Evolutionary conservation across 2,329 filamentous ascomycete species (phyloP), one percentile per base, ranked within the genome.

Genomic region (Penicillium sp.): DNA sequence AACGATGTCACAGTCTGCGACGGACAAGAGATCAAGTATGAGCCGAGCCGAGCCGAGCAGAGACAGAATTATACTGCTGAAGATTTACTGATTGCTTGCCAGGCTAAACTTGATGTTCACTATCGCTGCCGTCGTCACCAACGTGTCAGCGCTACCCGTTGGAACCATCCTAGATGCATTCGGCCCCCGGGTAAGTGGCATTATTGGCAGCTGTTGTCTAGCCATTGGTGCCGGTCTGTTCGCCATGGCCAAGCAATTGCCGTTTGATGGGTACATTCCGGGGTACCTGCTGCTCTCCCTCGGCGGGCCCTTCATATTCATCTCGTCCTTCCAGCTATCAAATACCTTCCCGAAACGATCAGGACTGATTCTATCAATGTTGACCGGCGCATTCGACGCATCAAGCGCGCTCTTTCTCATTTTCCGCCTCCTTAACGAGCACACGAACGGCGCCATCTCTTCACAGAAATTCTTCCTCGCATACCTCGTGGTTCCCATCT

Each of bases 31-130:
- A 71, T 85, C 55, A 73, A 80, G 78, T 81, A 73, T 41, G 69
- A 39, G 5, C 10, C 22, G 22, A 22, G 22, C 22, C 2, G 22
- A 22, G 22, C 19, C 19, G 22, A 22, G 22, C 2, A 9, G 22
- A 37, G 50, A 37, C 4, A 10, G 16, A 4, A 3, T 1, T 7
- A 4, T 13, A 2, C 3, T 24, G 3, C 19, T 36, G 11, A 41
- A 11, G 6, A 43, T 11, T 19, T 43, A 24, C 22, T 53, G 14
- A 53, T 22, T 22, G 27, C 11, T 6, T 37, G 3, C 13, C 56
- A 78, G 77, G 63, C 82, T 96, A 58, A 96, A 96, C 72, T 79
- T 96, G 68, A 96, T 96, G 89, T 96, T 96, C 80, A 95, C 91
- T 10, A 84, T 92, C 39, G 92, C 92, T 27, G 92, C 92, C 24